A percentile compares a stretch with the other conserved stretches of the same genome.
Evolutionary conservation across 495 filamentous ascomycete genomes (phyloP).

Genomic region (Lasiosphaeria miniovina): DNA sequence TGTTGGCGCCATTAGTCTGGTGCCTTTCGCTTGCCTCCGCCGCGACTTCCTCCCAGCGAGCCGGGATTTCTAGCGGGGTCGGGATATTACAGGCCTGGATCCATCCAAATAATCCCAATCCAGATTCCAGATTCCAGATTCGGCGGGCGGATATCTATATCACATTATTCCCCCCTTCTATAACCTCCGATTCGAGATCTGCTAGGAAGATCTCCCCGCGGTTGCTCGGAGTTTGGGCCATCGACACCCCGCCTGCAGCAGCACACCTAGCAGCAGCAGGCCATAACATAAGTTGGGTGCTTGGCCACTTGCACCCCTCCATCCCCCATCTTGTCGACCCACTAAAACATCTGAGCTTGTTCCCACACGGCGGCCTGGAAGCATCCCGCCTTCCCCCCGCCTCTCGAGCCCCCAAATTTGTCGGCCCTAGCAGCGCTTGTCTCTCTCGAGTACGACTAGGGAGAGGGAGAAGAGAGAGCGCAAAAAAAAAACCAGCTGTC

Average conservation of each 20-base stretch:
- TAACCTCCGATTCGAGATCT: slow-evolving; percentile 1
- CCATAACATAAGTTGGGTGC: too few species aligned
- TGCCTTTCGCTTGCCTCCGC: not conserved
- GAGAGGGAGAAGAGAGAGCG: too few species aligned
- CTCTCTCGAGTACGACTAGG: not conserved
- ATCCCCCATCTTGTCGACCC: not conserved
- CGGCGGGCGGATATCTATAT: not conserved
- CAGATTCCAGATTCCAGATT: not conserved
- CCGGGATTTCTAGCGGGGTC: not conserved
- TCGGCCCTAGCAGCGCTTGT: slow-evolving; percentile 1
- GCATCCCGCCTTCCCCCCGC: not conserved
- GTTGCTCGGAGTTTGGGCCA: too few species aligned
- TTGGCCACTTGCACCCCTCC: not conserved
- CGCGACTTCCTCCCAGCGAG: not conserved
- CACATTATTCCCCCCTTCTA: not conserved
- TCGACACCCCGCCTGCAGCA: too few species aligned
- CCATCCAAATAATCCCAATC: too few species aligned
- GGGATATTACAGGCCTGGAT: too few species aligned
- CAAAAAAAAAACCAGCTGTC: not conserved
- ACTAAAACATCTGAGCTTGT: not conserved
- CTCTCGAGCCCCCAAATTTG: not conserved
- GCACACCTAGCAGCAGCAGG: too few species aligned
- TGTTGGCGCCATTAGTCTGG: not conserved
- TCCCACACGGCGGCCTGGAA: not conserved
- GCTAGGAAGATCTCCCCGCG: not conserved